Evolutionary conservation across 768 basidiomycete species (phyloP), one percentile per base, ranked within the genome.

Genomic region (Sistotremastrum niveocremeum): DNA sequence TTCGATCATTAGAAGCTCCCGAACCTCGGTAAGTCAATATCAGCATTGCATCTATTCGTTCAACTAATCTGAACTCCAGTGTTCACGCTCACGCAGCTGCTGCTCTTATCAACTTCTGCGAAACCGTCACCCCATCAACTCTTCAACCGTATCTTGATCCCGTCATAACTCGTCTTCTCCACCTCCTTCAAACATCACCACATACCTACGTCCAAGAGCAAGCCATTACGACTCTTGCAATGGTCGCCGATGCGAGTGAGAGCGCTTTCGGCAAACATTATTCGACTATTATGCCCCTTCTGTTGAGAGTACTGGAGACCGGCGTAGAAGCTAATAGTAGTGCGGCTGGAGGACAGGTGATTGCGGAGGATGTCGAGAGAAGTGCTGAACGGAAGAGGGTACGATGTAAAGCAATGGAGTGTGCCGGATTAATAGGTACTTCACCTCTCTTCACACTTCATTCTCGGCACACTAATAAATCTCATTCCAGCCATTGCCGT

Each of bases 91-190:
- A 93, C 55, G 84, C 89, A 2, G 85, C 87, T 0, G 82, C 88
- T 0, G 87, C 87, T 0, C 68, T 91, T 28, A 87, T 90, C 60
- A 93, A 91, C 59, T 90, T 90, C 64, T 91, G 87, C 60, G 83
- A 90, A 58, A 84, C 86, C 34, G 84, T 86, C 34, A 81, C 77
- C 52, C 72, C 77, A 10, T 74, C 83, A 28, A 79, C 76, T 1
- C 72, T 87, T 7, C 54, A 81, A 0, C 83, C 84, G 0, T 88
- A 84, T 59, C 74, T 93, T 11, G 87, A 88, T 44, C 71, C 76
- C 0, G 80, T 89, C 52, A 81, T 93, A 31, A 78, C 79, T 53
- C 73, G 81, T 0, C 68, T 86, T 3, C 63, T 84, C 9, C 52
- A 49, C 8, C 46, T 52, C 41, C 64, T 46, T 44, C 10, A 62